These are phyloP conservation scores for Cryptococcus sp. DNA, from an alignment of 1,284 basidiomycete genomes.

Conservation along the genomic window DNA sequence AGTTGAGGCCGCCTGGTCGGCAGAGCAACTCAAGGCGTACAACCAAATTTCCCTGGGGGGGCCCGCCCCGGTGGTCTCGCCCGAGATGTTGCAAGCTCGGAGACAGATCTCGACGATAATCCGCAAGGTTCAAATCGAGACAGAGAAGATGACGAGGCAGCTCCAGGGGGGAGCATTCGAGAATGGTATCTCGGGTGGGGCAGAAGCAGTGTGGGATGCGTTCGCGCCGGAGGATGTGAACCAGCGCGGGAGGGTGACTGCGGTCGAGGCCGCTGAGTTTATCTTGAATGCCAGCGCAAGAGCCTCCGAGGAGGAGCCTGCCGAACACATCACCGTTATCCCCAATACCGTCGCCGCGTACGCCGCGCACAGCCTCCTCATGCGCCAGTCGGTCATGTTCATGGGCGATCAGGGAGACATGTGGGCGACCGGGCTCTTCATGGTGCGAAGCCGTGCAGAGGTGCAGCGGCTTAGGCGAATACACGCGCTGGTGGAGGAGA, in stretches of 20 bases:
- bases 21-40: conserved; percentile 27
- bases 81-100: conserved; percentile 32
- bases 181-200: conserved; percentile 25
- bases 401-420: conserved; percentile 60
- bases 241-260: conserved; percentile 21
- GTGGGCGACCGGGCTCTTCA: conserved; percentile 60
- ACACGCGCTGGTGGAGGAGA: conserved; percentile 54
- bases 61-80: conserved; percentile 7
- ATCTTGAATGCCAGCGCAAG: conserved; percentile 21
- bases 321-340: conserved; percentile 11
- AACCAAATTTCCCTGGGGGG: conserved; percentile 8
- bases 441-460: conserved; percentile 65
- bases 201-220: conserved; percentile 34
- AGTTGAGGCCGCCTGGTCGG: conserved; percentile 27
- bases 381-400: conserved; percentile 64
- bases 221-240: conserved; percentile 17
- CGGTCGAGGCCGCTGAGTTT: conserved; percentile 33
- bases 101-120: conserved; percentile 36
- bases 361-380: conserved; percentile 71
- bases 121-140: conserved; percentile 36
- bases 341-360: conserved; percentile 50
- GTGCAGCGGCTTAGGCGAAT: conserved; percentile 60
- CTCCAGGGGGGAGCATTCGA: conserved; percentile 17
- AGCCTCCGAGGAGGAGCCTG: not conserved
- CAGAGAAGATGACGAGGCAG: conserved; percentile 37